Percentiles rank a stretch among this genome's conserved stretches.
phyloP scores from a whole-genome alignment of 331 rosid species.

The Erythrophleum ivorense region DNA sequence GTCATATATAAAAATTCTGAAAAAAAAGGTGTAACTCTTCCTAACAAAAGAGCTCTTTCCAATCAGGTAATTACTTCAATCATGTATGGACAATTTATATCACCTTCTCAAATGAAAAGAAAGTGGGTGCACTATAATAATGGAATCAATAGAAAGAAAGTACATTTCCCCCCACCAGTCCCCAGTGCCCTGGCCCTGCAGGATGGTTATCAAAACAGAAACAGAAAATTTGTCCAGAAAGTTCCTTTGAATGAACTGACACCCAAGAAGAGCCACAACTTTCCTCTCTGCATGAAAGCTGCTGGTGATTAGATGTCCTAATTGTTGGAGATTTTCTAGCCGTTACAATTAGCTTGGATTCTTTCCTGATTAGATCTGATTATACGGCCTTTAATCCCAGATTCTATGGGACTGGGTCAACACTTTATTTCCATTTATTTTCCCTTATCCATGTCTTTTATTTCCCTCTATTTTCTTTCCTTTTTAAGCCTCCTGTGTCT shows the following conservation, averaged over 20 bases:
- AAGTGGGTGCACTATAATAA: neutral
- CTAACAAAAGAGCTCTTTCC: neutral
- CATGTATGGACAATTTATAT: neutral
- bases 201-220: neutral
- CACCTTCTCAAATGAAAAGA: constrained; percentile 1
- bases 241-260: constrained; percentile 10
- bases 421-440: too few relatives aligned
- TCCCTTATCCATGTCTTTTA: too few relatives aligned
- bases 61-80: constrained; percentile 4
- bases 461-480: too few relatives aligned
- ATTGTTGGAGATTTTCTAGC: neutral
- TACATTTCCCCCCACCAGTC: neutral
- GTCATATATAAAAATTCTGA: neutral
- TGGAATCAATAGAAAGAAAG: neutral
- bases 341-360: neutral
- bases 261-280: constrained; percentile 11
- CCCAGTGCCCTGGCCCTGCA: neutral
- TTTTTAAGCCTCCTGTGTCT: too few relatives aligned
- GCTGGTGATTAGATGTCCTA: neutral
- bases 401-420: too few relatives aligned
- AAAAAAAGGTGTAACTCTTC: neutral
- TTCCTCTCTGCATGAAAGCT: constrained; percentile 1
- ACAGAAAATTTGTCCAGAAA: neutral
- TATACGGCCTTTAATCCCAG: too few relatives aligned
- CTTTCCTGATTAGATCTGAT: neutral